Percentiles rank a stretch among this genome's conserved stretches.
Conservation (phyloP, 352 stramenopile species). For the Pseudoperonospora humuli region DNA sequence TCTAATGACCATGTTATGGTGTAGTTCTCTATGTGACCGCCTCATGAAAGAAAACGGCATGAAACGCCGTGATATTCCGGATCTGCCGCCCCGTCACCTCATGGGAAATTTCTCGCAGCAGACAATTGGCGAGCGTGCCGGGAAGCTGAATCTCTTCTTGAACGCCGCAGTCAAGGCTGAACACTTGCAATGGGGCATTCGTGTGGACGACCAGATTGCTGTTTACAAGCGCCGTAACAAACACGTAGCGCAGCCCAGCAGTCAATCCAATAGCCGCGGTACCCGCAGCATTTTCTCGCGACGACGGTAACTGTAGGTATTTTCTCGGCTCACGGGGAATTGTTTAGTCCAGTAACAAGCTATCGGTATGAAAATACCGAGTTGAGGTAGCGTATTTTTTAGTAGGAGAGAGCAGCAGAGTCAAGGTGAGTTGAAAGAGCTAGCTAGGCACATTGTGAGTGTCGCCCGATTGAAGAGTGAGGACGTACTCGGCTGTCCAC, state of each 20-base stretch:
- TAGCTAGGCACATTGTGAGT: conserved; percentile 10
- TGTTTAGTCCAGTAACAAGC: conserved; percentile 25
- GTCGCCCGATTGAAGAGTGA: conserved; percentile 19
- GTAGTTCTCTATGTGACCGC: conserved; percentile 70
- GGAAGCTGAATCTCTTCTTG: conserved; percentile 84
- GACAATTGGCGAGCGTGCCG: conserved; percentile 70
- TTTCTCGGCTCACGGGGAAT: conserved; percentile 4
- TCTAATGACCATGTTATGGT: conserved; percentile 7
- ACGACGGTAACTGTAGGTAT: conserved; percentile 48
- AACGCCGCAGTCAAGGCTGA: conserved; percentile 66
- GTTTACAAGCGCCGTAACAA: conserved; percentile 88
- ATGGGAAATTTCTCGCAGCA: conserved; percentile 79
- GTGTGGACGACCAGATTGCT: conserved; percentile 80
- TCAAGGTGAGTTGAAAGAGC: conserved; percentile 10
- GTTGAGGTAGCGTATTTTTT: conserved; percentile 15
- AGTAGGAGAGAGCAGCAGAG: conserved; percentile 24
- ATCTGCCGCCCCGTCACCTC: conserved; percentile 78
- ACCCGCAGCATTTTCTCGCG: conserved; percentile 62
- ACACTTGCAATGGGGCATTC: conserved; percentile 84
- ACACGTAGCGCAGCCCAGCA: conserved; percentile 34
- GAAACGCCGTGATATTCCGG: conserved; percentile 76
- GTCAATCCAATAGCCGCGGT: conserved; percentile 24
- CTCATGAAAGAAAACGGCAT: conserved; percentile 81
- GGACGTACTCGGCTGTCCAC: conserved; percentile 11
- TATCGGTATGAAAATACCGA: conserved; percentile 11